phyloP scores from a whole-genome alignment of 2,329 filamentous ascomycete species.

The Exserohilum rostratum region DNA sequence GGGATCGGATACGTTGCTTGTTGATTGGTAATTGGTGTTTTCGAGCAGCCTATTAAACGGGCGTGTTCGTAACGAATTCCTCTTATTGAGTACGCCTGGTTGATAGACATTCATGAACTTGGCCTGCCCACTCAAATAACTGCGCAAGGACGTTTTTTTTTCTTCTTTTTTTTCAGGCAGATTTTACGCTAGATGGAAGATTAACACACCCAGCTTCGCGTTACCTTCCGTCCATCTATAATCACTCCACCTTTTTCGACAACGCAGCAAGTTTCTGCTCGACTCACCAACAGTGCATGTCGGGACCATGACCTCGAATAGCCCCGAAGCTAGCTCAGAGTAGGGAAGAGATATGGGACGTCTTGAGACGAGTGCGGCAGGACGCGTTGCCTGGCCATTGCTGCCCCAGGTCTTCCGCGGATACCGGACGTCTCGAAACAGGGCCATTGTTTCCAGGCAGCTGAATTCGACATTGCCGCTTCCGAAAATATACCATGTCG shows the following conservation, averaged over 20 bases:
- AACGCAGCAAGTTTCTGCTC: neutral
- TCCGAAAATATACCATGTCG: neutral
- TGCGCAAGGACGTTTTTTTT: too few species aligned
- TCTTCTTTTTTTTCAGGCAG: too few species aligned
- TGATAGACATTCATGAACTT: neutral
- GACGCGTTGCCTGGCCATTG: neutral
- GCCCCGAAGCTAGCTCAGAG: slow-evolving; percentile 3
- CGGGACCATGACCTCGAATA: neutral
- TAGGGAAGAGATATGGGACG: slow-evolving; percentile 1
- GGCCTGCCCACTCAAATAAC: too few species aligned
- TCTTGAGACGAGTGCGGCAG: neutral
- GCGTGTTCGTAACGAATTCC: too few species aligned
- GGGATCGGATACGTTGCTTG: neutral
- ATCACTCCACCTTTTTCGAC: neutral
- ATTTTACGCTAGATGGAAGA: too few species aligned
- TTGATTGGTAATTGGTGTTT: neutral
- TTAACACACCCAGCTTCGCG: neutral
- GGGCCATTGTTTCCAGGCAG: neutral
- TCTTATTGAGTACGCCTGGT: neutral
- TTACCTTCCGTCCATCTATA: neutral
- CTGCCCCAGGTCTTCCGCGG: slow-evolving; percentile 4
- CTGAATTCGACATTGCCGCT: neutral
- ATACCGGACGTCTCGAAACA: neutral
- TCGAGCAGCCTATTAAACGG: neutral
- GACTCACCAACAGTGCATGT: neutral